A percentile compares a stretch with the other conserved stretches of the same genome.
These are phyloP conservation scores for Saccharomycopsis synnaedendra DNA, from an alignment of 805 yeast species.

Conservation along the genomic window DNA sequence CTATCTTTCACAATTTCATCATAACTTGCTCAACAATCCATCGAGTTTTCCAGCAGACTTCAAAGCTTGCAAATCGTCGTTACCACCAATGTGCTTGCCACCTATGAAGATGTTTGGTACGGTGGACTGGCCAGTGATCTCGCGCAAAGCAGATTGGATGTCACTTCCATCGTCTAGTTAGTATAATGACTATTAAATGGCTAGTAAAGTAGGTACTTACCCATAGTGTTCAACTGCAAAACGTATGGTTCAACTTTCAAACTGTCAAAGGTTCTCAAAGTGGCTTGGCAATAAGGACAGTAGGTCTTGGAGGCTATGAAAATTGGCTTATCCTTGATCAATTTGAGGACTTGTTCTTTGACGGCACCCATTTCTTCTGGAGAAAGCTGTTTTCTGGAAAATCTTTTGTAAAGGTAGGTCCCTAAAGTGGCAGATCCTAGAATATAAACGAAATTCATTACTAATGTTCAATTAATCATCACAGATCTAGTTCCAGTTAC, in stretches of 20 bases:
- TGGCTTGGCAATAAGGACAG: constrained; percentile 53
- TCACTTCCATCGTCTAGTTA: constrained; percentile 55
- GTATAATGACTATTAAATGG: background rate
- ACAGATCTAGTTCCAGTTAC: too few species aligned
- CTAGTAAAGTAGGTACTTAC: background rate
- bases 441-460: too few species aligned
- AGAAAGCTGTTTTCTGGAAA: background rate
- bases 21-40: constrained; percentile 19
- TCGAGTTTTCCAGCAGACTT: constrained; percentile 51
- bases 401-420: background rate
- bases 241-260: constrained; percentile 19
- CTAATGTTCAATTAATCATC: too few species aligned
- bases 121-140: constrained; percentile 81
- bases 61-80: constrained; percentile 75
- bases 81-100: constrained; percentile 93
- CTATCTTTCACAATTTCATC: background rate
- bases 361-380: background rate
- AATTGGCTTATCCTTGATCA: constrained; percentile 54
- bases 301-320: constrained; percentile 76
- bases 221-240: constrained; percentile 33
- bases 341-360: constrained; percentile 17
- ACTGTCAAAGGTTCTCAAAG: constrained; percentile 28
- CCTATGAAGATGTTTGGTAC: constrained; percentile 88
- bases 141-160: constrained; percentile 66
- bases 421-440: too few species aligned